These are phyloP conservation scores for Russula sp. DNA, from an alignment of 768 basidiomycete species.

Conservation along the genomic window DNA sequence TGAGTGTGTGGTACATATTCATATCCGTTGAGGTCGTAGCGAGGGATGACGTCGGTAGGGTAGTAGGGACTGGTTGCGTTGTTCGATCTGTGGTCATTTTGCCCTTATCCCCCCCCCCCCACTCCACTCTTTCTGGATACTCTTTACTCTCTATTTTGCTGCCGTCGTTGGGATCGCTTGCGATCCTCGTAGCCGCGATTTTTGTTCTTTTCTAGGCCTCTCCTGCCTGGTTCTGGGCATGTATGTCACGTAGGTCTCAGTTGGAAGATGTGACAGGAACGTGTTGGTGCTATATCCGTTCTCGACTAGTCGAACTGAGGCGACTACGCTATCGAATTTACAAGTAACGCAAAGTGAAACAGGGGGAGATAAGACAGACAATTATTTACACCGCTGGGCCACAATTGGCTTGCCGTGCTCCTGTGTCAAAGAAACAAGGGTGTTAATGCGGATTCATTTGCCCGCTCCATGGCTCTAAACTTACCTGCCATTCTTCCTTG, in stretches of 20 bases:
- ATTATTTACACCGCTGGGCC: slow-evolving; percentile 77
- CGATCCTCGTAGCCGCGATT: slow-evolving; percentile 1
- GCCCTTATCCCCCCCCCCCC: neutral
- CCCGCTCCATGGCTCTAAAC: slow-evolving; percentile 23
- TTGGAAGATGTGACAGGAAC: slow-evolving; percentile 15
- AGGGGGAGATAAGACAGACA: neutral
- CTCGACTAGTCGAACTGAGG: neutral
- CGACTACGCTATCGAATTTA: neutral
- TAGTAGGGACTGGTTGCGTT: slow-evolving; percentile 1
- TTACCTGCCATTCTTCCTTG: slow-evolving; percentile 85
- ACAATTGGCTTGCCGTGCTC: slow-evolving; percentile 82
- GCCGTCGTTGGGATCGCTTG: slow-evolving; percentile 12
- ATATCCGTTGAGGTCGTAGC: slow-evolving; percentile 7
- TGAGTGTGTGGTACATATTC: slow-evolving; percentile 14
- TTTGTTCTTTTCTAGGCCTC: neutral
- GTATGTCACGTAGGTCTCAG: slow-evolving; percentile 13
- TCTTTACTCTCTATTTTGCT: slow-evolving; percentile 5
- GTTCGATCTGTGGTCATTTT: slow-evolving; percentile 7
- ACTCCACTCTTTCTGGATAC: slow-evolving; percentile 17
- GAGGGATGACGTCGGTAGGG: slow-evolving; percentile 8
- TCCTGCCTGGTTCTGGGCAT: slow-evolving; percentile 7
- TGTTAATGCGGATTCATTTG: neutral
- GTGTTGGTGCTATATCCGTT: slow-evolving; percentile 4
- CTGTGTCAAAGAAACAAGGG: slow-evolving; percentile 29
- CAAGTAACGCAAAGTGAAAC: neutral